Conservation (phyloP, 2,329 filamentous ascomycete species). For the Pseudogymnoascus sp. region DNA sequence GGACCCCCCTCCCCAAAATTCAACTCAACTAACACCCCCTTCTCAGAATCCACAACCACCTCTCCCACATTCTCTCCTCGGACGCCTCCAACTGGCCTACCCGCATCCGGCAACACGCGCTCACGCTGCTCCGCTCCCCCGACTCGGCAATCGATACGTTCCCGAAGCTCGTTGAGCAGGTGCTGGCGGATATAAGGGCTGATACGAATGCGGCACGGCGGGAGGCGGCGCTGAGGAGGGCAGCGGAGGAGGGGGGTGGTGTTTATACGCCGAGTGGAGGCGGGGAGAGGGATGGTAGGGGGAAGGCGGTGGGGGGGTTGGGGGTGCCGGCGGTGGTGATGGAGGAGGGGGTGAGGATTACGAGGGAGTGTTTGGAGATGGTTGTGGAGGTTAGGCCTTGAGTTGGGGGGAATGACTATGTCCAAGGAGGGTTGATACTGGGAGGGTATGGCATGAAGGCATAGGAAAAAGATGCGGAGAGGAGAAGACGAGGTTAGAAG, state of each 20-base stretch:
- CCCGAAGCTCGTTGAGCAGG: slow-evolving; percentile 49
- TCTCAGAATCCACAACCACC: slow-evolving; percentile 56
- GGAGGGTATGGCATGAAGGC: too few relatives aligned
- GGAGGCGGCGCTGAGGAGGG: neutral
- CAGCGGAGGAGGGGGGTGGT: neutral
- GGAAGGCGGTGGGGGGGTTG: slow-evolving; percentile 30
- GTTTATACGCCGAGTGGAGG: slow-evolving; percentile 11
- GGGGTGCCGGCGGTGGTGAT: slow-evolving; percentile 52
- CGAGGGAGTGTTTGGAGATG: slow-evolving; percentile 47
- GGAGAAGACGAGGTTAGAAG: neutral
- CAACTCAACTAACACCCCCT: slow-evolving; percentile 10
- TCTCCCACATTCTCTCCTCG: slow-evolving; percentile 53
- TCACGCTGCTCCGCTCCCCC: slow-evolving; percentile 49
- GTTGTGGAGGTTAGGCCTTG: slow-evolving; percentile 24
- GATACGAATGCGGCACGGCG: slow-evolving; percentile 15
- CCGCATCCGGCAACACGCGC: slow-evolving; percentile 48
- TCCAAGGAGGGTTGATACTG: neutral
- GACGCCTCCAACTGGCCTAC: slow-evolving; percentile 56
- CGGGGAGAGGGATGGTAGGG: slow-evolving; percentile 13
- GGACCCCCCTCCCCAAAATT: neutral
- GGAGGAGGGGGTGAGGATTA: slow-evolving; percentile 52
- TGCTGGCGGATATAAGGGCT: slow-evolving; percentile 48
- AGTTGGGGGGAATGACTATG: too few relatives aligned
- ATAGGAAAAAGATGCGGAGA: too few relatives aligned
- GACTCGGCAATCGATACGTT: slow-evolving; percentile 51